These are phyloP conservation scores for Phytophthora podocarpi DNA, from an alignment of 352 stramenopile genomes.

Conservation along the genomic window DNA sequence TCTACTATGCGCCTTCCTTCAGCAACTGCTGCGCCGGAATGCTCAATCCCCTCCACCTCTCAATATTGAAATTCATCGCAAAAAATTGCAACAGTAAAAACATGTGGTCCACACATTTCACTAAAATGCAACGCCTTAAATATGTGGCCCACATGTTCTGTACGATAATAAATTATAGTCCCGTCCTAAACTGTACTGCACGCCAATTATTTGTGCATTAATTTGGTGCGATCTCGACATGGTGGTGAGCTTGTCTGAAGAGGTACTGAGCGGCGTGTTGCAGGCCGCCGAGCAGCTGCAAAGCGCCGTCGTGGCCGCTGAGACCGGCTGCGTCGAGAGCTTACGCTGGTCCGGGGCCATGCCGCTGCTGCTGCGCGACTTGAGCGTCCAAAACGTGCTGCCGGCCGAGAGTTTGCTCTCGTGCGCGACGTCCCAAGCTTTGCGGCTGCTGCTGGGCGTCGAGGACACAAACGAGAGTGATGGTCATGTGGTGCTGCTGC, in stretches of 20 bases:
- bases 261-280: constrained; percentile 59
- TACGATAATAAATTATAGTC: no score
- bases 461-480: constrained; percentile 22
- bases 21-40: background rate
- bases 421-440: constrained; percentile 20
- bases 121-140: no score
- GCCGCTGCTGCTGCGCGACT: constrained; percentile 67
- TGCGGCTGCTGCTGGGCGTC: constrained; percentile 29
- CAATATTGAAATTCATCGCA: constrained; percentile 14
- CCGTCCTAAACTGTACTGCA: no score
- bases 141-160: no score
- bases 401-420: constrained; percentile 40
- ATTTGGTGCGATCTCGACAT: constrained; percentile 4
- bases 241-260: constrained; percentile 60
- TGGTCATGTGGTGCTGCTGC: constrained; percentile 55
- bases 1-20: background rate
- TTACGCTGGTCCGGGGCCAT: constrained; percentile 72
- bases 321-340: constrained; percentile 61
- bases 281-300: constrained; percentile 62
- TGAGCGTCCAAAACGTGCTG: constrained; percentile 60
- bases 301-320: constrained; percentile 50
- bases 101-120: constrained; percentile 3
- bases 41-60: no score
- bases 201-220: background rate
- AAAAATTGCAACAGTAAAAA: background rate